These are phyloP conservation scores for Rosa chinensis DNA, from an alignment of 306 rosid species.

Conservation along the genomic window DNA sequence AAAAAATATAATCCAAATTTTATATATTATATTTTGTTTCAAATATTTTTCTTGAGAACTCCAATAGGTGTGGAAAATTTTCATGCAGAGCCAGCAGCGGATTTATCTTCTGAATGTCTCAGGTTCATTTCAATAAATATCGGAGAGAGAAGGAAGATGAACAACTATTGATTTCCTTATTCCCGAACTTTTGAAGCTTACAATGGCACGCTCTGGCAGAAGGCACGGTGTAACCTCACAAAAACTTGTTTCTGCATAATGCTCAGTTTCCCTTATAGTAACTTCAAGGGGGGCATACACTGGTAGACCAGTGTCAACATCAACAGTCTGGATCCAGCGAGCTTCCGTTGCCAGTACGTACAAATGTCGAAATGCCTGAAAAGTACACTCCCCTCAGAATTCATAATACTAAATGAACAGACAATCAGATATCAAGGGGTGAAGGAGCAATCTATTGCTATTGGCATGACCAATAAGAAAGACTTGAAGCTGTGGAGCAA, in stretches of 20 bases:
- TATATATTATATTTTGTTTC: background rate
- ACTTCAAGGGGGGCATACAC: conserved; percentile 93
- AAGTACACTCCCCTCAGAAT: conserved; percentile 33
- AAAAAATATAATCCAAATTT: background rate
- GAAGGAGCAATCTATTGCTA: conserved; percentile 8
- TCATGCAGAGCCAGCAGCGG: background rate
- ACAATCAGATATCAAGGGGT: conserved; percentile 13
- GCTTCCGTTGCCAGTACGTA: conserved; percentile 97
- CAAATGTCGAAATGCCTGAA: conserved; percentile 94
- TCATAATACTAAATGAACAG: conserved; percentile 7
- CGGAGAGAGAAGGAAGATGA: background rate
- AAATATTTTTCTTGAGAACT: background rate
- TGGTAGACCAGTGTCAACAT: conserved; percentile 93
- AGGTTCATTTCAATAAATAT: background rate
- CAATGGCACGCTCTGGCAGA: conserved; percentile 85
- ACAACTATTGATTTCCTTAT: background rate
- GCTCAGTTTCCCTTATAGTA: conserved; percentile 79
- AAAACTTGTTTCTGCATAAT: conserved; percentile 90
- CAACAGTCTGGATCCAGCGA: conserved; percentile 96
- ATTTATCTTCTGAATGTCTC: background rate
- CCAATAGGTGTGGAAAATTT: background rate
- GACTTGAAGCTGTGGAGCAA: background rate
- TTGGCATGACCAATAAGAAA: background rate
- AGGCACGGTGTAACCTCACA: conserved; percentile 97
- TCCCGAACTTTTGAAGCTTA: conserved; percentile 47